Evolutionary conservation across 192 early-diverging fungal genomes (phyloP).

Genomic region (Coemansia sp.): DNA sequence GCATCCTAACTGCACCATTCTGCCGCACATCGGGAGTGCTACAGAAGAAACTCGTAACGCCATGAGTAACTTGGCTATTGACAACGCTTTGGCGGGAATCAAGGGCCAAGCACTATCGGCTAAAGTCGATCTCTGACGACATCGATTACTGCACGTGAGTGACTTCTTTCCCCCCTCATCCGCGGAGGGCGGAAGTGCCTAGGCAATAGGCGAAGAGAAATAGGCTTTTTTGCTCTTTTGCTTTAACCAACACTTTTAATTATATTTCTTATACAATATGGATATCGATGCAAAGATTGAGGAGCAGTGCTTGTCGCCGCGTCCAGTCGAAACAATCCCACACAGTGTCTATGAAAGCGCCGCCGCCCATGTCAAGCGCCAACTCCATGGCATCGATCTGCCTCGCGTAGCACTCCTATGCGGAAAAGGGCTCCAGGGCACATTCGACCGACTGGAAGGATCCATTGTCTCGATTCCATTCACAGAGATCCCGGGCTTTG

Average conservation of each 20-base stretch:
- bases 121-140: slow-evolving; percentile 16
- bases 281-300: background rate
- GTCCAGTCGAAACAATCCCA: slow-evolving; percentile 48
- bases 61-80: slow-evolving; percentile 76
- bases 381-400: slow-evolving; percentile 32
- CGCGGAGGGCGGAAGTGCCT: background rate
- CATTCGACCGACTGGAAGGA: slow-evolving; percentile 70
- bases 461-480: slow-evolving; percentile 67
- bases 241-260: background rate
- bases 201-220: background rate
- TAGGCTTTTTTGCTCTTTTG: background rate
- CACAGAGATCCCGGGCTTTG: slow-evolving; percentile 85
- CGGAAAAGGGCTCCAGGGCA: slow-evolving; percentile 79
- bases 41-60: slow-evolving; percentile 81
- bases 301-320: slow-evolving; percentile 26
- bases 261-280: background rate
- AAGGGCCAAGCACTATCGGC: slow-evolving; percentile 52
- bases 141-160: background rate
- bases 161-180: slow-evolving; percentile 1
- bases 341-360: slow-evolving; percentile 57
- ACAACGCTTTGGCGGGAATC: slow-evolving; percentile 69
- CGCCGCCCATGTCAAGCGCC: slow-evolving; percentile 47
- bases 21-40: slow-evolving; percentile 88
- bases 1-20: slow-evolving; percentile 64
- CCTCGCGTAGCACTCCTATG: slow-evolving; percentile 81